Evolutionary conservation across 352 stramenopile species (phyloP), one percentile per base, ranked within the genome.

Genomic region (Phytophthora niederhauseri): DNA sequence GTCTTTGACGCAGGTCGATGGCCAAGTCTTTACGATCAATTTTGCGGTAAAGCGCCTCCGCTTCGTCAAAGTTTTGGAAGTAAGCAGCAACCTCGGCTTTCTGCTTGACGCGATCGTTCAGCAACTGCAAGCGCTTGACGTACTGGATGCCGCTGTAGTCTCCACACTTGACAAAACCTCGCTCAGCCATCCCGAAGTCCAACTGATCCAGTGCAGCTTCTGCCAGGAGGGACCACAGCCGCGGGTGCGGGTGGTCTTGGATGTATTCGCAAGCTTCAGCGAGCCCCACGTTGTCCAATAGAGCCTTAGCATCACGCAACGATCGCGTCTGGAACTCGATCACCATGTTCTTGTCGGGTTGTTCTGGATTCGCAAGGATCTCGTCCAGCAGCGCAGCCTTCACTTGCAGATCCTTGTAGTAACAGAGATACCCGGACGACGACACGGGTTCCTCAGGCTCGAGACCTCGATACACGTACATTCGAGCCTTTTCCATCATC

Each of bases 21-120:
- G 94, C 93, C 11, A 98, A 70, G 62, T 98, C 95, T 58, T 97
- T 97, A n/a, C 95, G 87, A 60, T 98, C 95, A 15, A 98, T 98
- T 69, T 98, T 95, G 19, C 90, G 78, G 75, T 98, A 98, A 19
- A 98, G 66, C 26, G 81, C 77, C 66, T 98, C 95, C 1, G 94
- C 93, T 36, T 98, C 93, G 28, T 98, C 94, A 67, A 97, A 98
- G 7, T 94, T 86, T 62, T 98, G 84, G 54, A 98, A 96, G 70
- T 96, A 98, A 4, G 84, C 88, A 11, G 84, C 84, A 34, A 97
- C 89, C 66, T 98, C 93, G 4, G 95, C 95, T 34, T 93, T 90
- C 66, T 98, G 90, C 75, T 98, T 98, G 48, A 95, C 82, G 48
- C 89, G 88, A 68, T 98, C 94, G 26, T 95, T 89, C 19, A 98